Evolutionary conservation across 1,284 basidiomycete species (phyloP).

Genomic region (Irpex lacteus): DNA sequence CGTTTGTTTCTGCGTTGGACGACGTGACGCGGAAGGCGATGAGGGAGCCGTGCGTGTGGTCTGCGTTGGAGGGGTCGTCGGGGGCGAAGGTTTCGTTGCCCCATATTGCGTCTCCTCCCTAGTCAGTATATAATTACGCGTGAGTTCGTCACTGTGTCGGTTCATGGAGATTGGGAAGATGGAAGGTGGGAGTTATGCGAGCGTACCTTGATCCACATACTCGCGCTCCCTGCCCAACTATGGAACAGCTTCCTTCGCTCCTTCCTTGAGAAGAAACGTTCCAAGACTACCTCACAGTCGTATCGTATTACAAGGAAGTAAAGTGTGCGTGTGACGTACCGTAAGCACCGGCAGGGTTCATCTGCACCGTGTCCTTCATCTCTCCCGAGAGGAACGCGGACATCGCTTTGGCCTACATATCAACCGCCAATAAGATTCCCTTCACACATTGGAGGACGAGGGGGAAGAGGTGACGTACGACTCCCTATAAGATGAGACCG

Average conservation of each 20-base stretch:
- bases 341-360: slow-evolving; percentile 84
- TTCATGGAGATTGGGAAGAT: too few species aligned
- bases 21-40: slow-evolving; percentile 66
- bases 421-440: too few species aligned
- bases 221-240: slow-evolving; percentile 93
- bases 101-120: slow-evolving; percentile 93
- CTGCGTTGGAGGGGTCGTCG: slow-evolving; percentile 68
- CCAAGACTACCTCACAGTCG: slow-evolving; percentile 58
- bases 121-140: background rate
- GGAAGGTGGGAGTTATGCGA: too few species aligned
- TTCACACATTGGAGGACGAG: too few species aligned
- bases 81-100: slow-evolving; percentile 73
- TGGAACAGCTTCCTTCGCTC: slow-evolving; percentile 92
- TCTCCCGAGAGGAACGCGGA: slow-evolving; percentile 91
- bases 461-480: slow-evolving; percentile 47
- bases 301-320: too few species aligned
- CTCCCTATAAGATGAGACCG: slow-evolving; percentile 51
- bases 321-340: slow-evolving; percentile 36
- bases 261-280: slow-evolving; percentile 85
- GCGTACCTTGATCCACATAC: slow-evolving; percentile 92
- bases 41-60: slow-evolving; percentile 78
- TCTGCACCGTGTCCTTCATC: slow-evolving; percentile 95
- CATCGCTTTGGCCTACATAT: slow-evolving; percentile 81
- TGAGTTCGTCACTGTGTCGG: too few species aligned
- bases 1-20: too few species aligned